Evolutionary conservation across 352 stramenopile species (phyloP).

Genomic region (Elongisporangium anandrum): DNA sequence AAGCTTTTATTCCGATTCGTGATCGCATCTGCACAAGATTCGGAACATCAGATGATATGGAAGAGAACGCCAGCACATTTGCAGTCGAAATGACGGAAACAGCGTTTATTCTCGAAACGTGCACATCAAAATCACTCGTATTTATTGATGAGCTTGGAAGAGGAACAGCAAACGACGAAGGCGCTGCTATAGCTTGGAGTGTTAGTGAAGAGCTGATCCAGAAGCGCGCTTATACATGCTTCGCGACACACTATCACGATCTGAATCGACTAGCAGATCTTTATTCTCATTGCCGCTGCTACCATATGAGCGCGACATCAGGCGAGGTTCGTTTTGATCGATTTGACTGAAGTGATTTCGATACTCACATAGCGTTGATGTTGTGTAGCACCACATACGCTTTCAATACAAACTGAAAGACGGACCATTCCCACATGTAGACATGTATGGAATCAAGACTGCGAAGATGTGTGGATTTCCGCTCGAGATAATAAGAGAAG

Average conservation of each 20-base stretch:
- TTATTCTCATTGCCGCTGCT: slow-evolving; percentile 64
- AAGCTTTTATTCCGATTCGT: slow-evolving; percentile 77
- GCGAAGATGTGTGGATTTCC: slow-evolving; percentile 74
- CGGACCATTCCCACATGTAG: slow-evolving; percentile 44
- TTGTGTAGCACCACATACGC: slow-evolving; percentile 36
- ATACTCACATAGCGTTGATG: slow-evolving; percentile 1
- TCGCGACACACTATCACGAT: slow-evolving; percentile 89
- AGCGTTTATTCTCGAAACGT: slow-evolving; percentile 80
- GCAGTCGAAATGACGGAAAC: slow-evolving; percentile 90
- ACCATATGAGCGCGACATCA: slow-evolving; percentile 53
- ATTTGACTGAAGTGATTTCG: not conserved
- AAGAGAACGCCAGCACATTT: slow-evolving; percentile 92
- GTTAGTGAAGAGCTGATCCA: slow-evolving; percentile 80
- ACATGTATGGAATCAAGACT: slow-evolving; percentile 83
- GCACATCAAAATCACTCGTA: slow-evolving; percentile 67
- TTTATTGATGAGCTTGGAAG: slow-evolving; percentile 91
- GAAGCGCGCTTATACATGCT: slow-evolving; percentile 72
- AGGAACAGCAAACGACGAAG: slow-evolving; percentile 88
- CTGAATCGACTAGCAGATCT: slow-evolving; percentile 58
- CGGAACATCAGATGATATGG: slow-evolving; percentile 91
- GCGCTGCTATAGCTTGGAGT: slow-evolving; percentile 86
- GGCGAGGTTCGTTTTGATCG: slow-evolving; percentile 28
- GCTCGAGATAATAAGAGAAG: slow-evolving; percentile 48
- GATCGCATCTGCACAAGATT: slow-evolving; percentile 91
- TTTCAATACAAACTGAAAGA: slow-evolving; percentile 70